Evolutionary conservation across 345 rosid genomes (phyloP), one percentile per base, ranked within the genome.

Genomic region (Schrenkiella parvula): DNA sequence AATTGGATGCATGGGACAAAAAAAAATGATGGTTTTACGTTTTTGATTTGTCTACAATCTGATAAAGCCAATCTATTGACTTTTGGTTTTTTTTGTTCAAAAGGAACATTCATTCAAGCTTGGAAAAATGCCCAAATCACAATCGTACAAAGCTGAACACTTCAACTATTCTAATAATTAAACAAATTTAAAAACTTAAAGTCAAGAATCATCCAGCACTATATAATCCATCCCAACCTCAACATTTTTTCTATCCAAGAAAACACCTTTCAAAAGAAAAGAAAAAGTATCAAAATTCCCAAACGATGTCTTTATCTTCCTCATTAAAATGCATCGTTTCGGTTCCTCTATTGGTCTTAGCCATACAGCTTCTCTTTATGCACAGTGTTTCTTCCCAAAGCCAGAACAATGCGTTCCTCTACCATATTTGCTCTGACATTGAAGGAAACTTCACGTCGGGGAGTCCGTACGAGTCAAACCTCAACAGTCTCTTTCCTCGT

Each of bases 391-490:
- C 61, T 44, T 32, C 58, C 4, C 66, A 55, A 67, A 38, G 80
- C 82, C 75, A 75, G 26, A 4, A 69, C 59, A 75, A 75, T 61
- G 65, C 75, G 50, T 75, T 76, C 34, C 82, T 87, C 70, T 83
- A 26, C 71, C 83, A 74, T 70, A 69, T 44, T 1, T 87, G 96
- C 63, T 81, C 81, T 4, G 64, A 73, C 72, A 76, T 64, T 15
- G 55, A 78, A 9, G 85, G 80, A 26, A 82, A 71, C 52, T 86
- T 83, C 80, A 78, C 81, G 10, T 46, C 79, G 18, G 4, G 32
- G 28, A 77, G 72, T 70, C 80, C 74, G 0, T 87, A 86, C 18
- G 79, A 80, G 44, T 31, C 79, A 42, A 87, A 76, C 84, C 78
- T 86, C 1, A 68, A 84, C 78, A 70, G 39, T 46, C 83, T 70